Evolutionary conservation across 345 rosid genomes (phyloP), one percentile per base, ranked within the genome.

Genomic region (Salix koriyanagi): DNA sequence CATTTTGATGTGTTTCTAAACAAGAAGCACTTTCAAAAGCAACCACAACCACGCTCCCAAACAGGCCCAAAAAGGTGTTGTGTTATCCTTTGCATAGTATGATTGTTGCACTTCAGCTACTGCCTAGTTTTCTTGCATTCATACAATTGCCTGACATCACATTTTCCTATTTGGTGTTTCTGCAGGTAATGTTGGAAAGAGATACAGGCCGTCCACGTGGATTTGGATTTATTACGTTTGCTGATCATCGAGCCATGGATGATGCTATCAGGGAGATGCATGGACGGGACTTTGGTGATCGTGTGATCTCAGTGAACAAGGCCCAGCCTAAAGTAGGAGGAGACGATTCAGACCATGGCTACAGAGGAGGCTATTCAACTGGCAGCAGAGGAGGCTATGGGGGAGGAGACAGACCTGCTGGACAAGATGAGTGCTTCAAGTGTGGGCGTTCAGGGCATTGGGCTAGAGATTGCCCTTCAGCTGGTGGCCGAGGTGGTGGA

Each of bases 381-480:
- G 83, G 88, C 75, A 88, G 92, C 75, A 86, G 96, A 79, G 91
- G 92, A 74, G 84, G 90, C 79, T 87, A 89, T 83, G 89, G 87
- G 10, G 85, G 88, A 48, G 89, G 90, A 79, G 98, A 90, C 78
- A 92, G 91, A 80, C 89, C 93, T 74, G 87, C 80, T 72, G 94
- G 82, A 34, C 93, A 88, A 76, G 99, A 96, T 81, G 97, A 92
- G 70, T 96, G 99, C 88, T 96, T 90, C 86, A 96, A 91, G 79
- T 96, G 99, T 79, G 97, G 99, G 71, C 91, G 94, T 58, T 79
- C 73, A 28, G 99, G 99, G 39, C 99, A 96, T 48, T 96, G 99
- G 99, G 99, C 99, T 28, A 91, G 99, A 56, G 97, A 94, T 77
- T 96, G 99, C 74, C 97, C 98, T 37, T 86, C 97, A 58, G 92